These are phyloP conservation scores for Thermothielavioides terrestris DNA, from an alignment of 495 filamentous ascomycete species.

Conservation along the genomic window DNA sequence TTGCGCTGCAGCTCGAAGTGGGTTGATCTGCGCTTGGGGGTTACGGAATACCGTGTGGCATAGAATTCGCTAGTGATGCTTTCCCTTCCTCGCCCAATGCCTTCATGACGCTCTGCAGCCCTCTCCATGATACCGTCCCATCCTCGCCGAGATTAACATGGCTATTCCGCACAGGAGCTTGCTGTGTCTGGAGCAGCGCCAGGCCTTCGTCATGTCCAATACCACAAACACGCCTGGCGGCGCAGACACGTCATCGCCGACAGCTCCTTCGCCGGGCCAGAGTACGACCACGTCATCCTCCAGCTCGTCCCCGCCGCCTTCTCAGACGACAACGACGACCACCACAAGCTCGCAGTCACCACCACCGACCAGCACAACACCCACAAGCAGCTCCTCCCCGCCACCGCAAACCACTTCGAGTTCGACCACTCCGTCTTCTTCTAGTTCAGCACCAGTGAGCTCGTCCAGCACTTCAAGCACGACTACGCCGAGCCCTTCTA, in stretches of 20 bases:
- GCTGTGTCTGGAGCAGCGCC: slow-evolving; percentile 28
- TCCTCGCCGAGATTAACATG: slow-evolving; percentile 33
- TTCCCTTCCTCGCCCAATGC: slow-evolving; percentile 21
- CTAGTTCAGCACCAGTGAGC: background rate
- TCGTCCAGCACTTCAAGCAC: background rate
- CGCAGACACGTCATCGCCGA: slow-evolving; percentile 21
- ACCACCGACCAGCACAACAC: slow-evolving; percentile 15
- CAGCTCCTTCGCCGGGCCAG: slow-evolving; percentile 16
- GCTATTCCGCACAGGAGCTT: slow-evolving; percentile 23
- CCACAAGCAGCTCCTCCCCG: slow-evolving; percentile 5
- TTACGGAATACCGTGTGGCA: no score
- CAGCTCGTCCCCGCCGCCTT: background rate
- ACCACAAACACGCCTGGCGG: slow-evolving; percentile 29
- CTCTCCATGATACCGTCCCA: slow-evolving; percentile 7
- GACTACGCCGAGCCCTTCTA: slow-evolving; percentile 14
- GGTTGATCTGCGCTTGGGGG: background rate
- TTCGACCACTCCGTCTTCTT: background rate
- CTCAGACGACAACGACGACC: slow-evolving; percentile 22
- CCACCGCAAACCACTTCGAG: background rate
- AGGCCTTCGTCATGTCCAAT: slow-evolving; percentile 41
- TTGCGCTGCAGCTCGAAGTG: background rate
- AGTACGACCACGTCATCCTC: slow-evolving; percentile 3
- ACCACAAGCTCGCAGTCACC: slow-evolving; percentile 7
- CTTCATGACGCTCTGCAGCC: slow-evolving; percentile 22
- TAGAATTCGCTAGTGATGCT: no score